phyloP scores from a whole-genome alignment of 495 filamentous ascomycete genomes.

The Daldinia caldariorum region DNA sequence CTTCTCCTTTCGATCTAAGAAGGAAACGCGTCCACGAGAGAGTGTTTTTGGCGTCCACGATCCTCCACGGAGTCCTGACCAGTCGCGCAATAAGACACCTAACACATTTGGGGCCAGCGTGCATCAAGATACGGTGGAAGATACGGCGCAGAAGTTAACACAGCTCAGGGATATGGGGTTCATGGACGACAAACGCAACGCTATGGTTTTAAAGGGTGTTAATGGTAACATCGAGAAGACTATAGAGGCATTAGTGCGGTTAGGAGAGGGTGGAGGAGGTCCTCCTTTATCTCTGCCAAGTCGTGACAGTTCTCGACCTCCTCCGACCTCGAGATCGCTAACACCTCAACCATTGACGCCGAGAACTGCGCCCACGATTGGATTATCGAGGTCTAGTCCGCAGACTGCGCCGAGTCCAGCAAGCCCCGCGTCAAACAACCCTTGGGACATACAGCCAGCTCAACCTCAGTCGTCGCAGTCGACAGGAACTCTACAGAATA shows the following conservation, averaged over 20 bases:
- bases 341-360: conserved; percentile 50
- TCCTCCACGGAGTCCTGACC: conserved; percentile 40
- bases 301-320: conserved; percentile 46
- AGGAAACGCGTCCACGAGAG: conserved; percentile 52
- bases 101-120: conserved; percentile 75
- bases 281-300: conserved; percentile 52
- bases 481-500: conserved; percentile 63
- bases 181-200: conserved; percentile 80
- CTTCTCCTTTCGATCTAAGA: conserved; percentile 68
- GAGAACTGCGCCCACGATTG: conserved; percentile 42
- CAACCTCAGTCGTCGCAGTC: conserved; percentile 67
- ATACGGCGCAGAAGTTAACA: conserved; percentile 73
- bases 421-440: conserved; percentile 67
- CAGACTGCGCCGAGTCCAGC: conserved; percentile 50
- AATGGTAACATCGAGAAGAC: conserved; percentile 85
- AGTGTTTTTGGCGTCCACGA: conserved; percentile 28
- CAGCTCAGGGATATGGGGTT: conserved; percentile 93
- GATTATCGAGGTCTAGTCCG: conserved; percentile 43
- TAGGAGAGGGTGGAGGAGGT: conserved; percentile 72
- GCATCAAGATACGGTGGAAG: conserved; percentile 50
- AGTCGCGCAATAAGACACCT: conserved; percentile 66
- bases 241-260: conserved; percentile 80
- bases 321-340: conserved; percentile 55
- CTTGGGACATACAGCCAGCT: conserved; percentile 65
- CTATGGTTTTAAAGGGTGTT: conserved; percentile 78